phyloP scores from a whole-genome alignment of 345 rosid species.

The Excoecaria cochinchinensis region DNA sequence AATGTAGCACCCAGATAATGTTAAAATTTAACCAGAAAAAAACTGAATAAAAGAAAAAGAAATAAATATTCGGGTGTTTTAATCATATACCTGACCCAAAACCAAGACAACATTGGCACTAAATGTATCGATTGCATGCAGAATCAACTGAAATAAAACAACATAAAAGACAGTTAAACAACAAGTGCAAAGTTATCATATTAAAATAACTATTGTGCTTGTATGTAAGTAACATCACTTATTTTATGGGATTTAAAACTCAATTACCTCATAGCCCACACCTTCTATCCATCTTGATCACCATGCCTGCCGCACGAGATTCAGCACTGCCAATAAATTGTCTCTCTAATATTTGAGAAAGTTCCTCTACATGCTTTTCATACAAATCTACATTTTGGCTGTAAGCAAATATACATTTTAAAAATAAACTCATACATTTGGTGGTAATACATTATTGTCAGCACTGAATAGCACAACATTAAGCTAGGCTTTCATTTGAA shows the following conservation, averaged over 20 bases:
- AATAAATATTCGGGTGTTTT: neutral
- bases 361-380: slow-evolving; percentile 76
- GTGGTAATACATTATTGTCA: neutral
- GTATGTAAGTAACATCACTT: neutral
- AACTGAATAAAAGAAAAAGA: neutral
- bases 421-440: neutral
- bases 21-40: neutral
- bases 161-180: neutral
- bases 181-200: neutral
- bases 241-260: neutral
- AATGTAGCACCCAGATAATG: neutral
- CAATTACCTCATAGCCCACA: slow-evolving; percentile 71
- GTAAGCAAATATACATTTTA: slow-evolving; percentile 12
- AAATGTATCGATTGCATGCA: slow-evolving; percentile 75
- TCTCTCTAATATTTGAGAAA: slow-evolving; percentile 75
- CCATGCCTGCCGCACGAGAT: slow-evolving; percentile 85
- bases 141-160: slow-evolving; percentile 61
- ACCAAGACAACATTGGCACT: slow-evolving; percentile 85
- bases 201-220: neutral
- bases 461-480: neutral
- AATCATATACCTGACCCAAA: slow-evolving; percentile 65
- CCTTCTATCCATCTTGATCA: slow-evolving; percentile 98
- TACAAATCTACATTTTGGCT: slow-evolving; percentile 76
- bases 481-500: neutral
- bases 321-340: slow-evolving; percentile 68